These are phyloP conservation scores for Sarcomyxa edulis DNA, from an alignment of 768 basidiomycete species.

Conservation along the genomic window DNA sequence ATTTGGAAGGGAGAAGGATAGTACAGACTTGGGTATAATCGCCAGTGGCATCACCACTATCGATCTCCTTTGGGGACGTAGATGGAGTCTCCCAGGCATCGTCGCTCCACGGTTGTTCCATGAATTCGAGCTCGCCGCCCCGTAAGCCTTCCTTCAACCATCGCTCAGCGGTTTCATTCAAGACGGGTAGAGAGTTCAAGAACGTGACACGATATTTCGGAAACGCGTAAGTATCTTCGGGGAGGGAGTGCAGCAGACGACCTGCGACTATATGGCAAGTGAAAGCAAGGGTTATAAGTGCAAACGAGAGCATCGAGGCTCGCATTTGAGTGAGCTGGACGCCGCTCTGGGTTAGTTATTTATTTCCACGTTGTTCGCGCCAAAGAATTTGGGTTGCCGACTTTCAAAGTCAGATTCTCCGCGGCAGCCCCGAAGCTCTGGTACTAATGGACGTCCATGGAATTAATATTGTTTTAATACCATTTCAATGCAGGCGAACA, in stretches of 20 bases:
- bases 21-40: conserved; percentile 30
- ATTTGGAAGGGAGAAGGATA: conserved; percentile 12
- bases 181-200: conserved; percentile 72
- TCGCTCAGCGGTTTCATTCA: conserved; percentile 63
- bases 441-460: too few relatives aligned
- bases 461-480: too few relatives aligned
- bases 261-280: conserved; percentile 22
- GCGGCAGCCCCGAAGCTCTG: too few relatives aligned
- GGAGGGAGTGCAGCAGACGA: conserved; percentile 61
- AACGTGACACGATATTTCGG: conserved; percentile 80
- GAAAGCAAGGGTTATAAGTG: conserved; percentile 21
- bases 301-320: conserved; percentile 10
- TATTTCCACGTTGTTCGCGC: too few relatives aligned
- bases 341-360: too few relatives aligned
- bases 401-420: too few relatives aligned
- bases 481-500: too few relatives aligned
- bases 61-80: conserved; percentile 52
- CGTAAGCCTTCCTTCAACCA: conserved; percentile 72
- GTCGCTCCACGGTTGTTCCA: conserved; percentile 57
- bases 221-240: conserved; percentile 76
- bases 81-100: conserved; percentile 30
- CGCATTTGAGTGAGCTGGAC: conserved; percentile 21
- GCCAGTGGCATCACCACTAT: conserved; percentile 39
- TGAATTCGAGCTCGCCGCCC: conserved; percentile 75
- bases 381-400: too few relatives aligned